Evolutionary conservation across 1,284 basidiomycete species (phyloP).

Genomic region (Irpex sp.): DNA sequence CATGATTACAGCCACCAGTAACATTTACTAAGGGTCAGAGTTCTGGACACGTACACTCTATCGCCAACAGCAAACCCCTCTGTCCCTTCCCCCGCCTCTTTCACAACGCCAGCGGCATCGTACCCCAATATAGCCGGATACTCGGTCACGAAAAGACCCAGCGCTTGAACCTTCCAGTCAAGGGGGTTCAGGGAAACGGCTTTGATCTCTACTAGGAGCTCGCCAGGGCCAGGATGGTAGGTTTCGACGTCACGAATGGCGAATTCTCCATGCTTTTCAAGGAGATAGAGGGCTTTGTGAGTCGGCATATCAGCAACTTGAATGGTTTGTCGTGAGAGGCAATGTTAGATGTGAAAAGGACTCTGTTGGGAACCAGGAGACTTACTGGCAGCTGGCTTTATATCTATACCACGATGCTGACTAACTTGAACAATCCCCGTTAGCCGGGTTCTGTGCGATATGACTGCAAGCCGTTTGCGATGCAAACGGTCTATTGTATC

Average conservation of each 20-base stretch:
- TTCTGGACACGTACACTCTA: conserved; percentile 41
- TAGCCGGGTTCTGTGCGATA: no score
- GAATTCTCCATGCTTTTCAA: conserved; percentile 16
- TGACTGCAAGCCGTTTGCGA: no score
- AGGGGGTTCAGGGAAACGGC: conserved; percentile 40
- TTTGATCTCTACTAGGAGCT: conserved; percentile 38
- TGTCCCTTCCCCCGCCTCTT: conserved; percentile 49
- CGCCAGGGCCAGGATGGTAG: conserved; percentile 32
- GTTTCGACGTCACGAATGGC: conserved; percentile 18
- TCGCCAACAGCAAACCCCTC: conserved; percentile 50
- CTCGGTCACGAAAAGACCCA: conserved; percentile 28
- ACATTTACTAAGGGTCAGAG: no score
- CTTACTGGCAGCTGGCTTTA: no score
- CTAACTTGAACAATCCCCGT: no score
- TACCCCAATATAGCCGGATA: conserved; percentile 48
- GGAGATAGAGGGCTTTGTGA: conserved; percentile 26
- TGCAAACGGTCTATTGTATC: no score
- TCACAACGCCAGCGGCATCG: conserved; percentile 57
- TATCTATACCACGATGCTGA: no score
- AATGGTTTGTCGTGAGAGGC: no score
- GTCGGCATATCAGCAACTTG: neutral
- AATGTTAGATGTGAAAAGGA: no score
- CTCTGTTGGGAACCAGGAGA: no score
- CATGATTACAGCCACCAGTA: neutral
- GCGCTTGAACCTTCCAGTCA: conserved; percentile 35